Evolutionary conservation across 768 basidiomycete species (phyloP).

Genomic region (Leccinum longicurvipes): DNA sequence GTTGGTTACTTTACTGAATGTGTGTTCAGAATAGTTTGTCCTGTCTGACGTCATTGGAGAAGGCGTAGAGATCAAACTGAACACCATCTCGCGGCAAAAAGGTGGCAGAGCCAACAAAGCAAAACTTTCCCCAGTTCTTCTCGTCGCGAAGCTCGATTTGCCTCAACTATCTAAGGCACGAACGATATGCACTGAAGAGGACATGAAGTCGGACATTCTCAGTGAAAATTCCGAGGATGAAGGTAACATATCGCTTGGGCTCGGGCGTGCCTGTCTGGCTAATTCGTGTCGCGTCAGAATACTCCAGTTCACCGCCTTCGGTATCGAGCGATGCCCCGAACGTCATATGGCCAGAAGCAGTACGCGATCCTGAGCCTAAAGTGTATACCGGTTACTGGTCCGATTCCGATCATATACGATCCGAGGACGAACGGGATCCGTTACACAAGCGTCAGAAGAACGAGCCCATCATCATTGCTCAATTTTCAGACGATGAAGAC

Average conservation of each 20-base stretch:
- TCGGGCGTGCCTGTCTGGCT: background rate
- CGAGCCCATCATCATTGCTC: slow-evolving; percentile 17
- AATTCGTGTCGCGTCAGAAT: background rate
- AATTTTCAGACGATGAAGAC: slow-evolving; percentile 18
- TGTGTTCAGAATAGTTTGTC: background rate
- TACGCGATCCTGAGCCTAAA: slow-evolving; percentile 3
- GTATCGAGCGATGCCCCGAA: slow-evolving; percentile 5
- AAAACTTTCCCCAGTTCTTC: background rate
- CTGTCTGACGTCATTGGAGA: slow-evolving; percentile 10
- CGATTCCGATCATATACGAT: slow-evolving; percentile 15
- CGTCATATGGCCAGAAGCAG: slow-evolving; percentile 14
- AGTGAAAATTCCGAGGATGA: slow-evolving; percentile 8
- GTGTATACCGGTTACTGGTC: slow-evolving; percentile 23
- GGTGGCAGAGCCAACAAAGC: slow-evolving; percentile 8
- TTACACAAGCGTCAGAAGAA: slow-evolving; percentile 8
- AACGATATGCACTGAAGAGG: background rate
- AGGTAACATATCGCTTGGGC: background rate
- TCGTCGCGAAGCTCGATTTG: slow-evolving; percentile 23
- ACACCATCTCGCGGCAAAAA: slow-evolving; percentile 24
- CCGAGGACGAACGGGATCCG: slow-evolving; percentile 21
- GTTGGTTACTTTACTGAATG: slow-evolving; percentile 33
- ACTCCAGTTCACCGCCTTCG: slow-evolving; percentile 9
- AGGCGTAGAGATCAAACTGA: slow-evolving; percentile 46
- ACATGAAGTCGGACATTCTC: background rate
- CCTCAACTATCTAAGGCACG: background rate